Evolutionary conservation across 345 rosid species (phyloP), one percentile per base, ranked within the genome.

Genomic region (Psidium guajava): DNA sequence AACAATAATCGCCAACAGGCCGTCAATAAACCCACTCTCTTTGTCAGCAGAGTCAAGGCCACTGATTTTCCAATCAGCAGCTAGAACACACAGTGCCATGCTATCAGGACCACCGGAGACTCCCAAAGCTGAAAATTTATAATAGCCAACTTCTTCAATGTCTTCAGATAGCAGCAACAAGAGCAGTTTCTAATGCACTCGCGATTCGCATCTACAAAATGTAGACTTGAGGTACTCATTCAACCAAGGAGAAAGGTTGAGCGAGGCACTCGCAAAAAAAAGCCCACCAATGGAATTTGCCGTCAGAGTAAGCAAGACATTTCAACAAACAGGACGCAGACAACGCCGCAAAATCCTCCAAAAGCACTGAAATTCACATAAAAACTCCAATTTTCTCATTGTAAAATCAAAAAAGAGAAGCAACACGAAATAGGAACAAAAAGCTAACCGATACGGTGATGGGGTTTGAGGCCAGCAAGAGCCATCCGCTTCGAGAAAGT

Each of bases 61-160:
- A 82, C 89, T 88, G 4, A 84, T 89, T 91, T 97, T 97, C 98
- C 99, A 97, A 47, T 88, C 91, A 27, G 99, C 98, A 59, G 98
- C 91, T 54, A 97, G 87, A 64, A 93, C 89, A 89, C 98, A 95
- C 44, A 97, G 93, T 5, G 98, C 98, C 95, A 95, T 95, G 89
- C 98, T 95, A 89, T 95, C 99, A 77, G 98, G 98, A 27, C 99
- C 99, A 55, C 99, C 98, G 10, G 98, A 97, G 42, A 97, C 98
- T 69, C 98, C 98, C 85, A 97, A 85, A 57, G 99, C 99, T 94
- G 87, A 74, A 80, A 85, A 2, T 32, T 54, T 27, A 73, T 5
- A 21, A 58, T 83, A 53, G 52, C 54, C 82, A 84, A 80, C 49
- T 32, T 81, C 15, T 51, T 58, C 61, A 83, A 36, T 69, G 47